Evolutionary conservation across 108 stramenopile species (phyloP).

Genomic region (Discostella stelligeroides): DNA sequence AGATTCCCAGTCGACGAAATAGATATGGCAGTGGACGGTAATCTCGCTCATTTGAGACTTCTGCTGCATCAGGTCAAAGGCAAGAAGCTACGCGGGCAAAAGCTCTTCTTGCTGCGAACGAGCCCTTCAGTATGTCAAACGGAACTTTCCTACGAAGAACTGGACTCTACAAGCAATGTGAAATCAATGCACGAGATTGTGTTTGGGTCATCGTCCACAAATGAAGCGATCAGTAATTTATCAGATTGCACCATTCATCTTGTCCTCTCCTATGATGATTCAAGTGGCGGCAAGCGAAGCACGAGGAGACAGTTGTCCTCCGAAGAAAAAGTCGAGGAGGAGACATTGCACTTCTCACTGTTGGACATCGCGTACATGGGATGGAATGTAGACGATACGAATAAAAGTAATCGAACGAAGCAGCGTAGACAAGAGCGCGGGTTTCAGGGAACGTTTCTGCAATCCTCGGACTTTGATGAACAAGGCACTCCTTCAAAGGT

Average conservation of each 20-base stretch:
- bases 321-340: slow-evolving; percentile 40
- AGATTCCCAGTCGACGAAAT: slow-evolving; percentile 23
- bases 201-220: not conserved
- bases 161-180: slow-evolving; percentile 17
- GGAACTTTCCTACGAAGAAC: slow-evolving; percentile 6
- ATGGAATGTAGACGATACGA: slow-evolving; percentile 16
- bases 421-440: slow-evolving; percentile 37
- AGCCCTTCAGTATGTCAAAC: not conserved
- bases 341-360: slow-evolving; percentile 18
- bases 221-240: not conserved
- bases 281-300: not conserved
- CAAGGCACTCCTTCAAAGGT: not conserved
- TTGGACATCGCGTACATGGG: slow-evolving; percentile 28
- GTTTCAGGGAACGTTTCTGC: slow-evolving; percentile 41
- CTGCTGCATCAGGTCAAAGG: slow-evolving; percentile 30
- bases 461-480: slow-evolving; percentile 12
- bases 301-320: slow-evolving; percentile 15
- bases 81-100: slow-evolving; percentile 30
- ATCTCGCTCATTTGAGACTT: slow-evolving; percentile 48
- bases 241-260: slow-evolving; percentile 21
- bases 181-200: slow-evolving; percentile 11
- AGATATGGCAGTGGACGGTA: slow-evolving; percentile 34
- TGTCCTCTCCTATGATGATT: slow-evolving; percentile 24
- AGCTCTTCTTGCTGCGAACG: slow-evolving; percentile 25
- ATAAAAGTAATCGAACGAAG: slow-evolving; percentile 14